These are phyloP conservation scores for Wickerhamiella sorbophila DNA, from an alignment of 805 yeast genomes.

Conservation along the genomic window DNA sequence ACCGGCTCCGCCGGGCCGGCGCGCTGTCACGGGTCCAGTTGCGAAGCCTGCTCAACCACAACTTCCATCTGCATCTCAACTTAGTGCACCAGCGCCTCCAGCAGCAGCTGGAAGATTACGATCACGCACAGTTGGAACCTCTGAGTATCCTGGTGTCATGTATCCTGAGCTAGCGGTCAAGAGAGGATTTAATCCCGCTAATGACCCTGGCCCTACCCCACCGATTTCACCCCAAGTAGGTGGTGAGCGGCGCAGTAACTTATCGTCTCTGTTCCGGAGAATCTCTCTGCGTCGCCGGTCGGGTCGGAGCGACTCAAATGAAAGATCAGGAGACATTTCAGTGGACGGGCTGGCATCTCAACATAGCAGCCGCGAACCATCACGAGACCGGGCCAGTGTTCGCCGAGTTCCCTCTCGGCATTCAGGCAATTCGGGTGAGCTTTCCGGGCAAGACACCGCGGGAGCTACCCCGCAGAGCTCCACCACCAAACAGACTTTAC, in stretches of 20 bases:
- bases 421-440: neutral
- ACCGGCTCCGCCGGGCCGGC: neutral
- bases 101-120: slow-evolving; percentile 8
- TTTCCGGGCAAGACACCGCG: neutral
- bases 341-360: neutral
- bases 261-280: slow-evolving; percentile 13
- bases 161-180: neutral
- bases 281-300: slow-evolving; percentile 14
- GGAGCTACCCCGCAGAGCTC: neutral
- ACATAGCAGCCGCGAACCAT: neutral
- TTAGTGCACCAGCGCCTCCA: slow-evolving; percentile 2
- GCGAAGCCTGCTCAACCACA: neutral
- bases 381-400: neutral
- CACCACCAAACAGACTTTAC: neutral
- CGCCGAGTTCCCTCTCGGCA: neutral
- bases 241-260: slow-evolving; percentile 3
- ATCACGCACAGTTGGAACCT: slow-evolving; percentile 12
- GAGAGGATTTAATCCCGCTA: neutral
- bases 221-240: neutral
- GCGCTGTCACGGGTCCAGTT: neutral
- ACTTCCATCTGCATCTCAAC: no score
- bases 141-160: slow-evolving; percentile 2
- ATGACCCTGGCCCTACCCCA: slow-evolving; percentile 1
- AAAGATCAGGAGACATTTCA: neutral
- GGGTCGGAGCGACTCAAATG: neutral